A percentile compares a stretch with the other conserved stretches of the same genome.
phyloP scores from a whole-genome alignment of 1,139 yeast genomes.

The Protomyces arabidopsidicola region DNA sequence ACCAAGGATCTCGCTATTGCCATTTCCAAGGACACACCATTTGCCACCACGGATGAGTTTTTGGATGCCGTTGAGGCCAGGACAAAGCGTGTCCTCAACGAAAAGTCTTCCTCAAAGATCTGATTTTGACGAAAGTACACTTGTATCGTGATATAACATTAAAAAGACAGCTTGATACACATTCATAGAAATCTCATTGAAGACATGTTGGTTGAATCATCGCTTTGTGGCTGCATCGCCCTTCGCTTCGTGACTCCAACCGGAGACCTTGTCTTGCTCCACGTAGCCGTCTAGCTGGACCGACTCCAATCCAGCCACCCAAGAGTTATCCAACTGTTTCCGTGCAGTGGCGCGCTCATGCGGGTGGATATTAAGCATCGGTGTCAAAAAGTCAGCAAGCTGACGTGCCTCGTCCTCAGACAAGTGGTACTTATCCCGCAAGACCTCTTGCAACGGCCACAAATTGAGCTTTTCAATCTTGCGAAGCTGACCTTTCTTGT shows the following conservation, averaged over 20 bases:
- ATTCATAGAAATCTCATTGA: neutral
- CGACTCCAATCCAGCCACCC: slow-evolving; percentile 8
- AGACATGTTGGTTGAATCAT: neutral
- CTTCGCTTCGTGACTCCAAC: neutral
- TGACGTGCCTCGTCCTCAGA: slow-evolving; percentile 52
- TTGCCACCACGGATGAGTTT: slow-evolving; percentile 25
- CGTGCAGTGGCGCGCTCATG: slow-evolving; percentile 63
- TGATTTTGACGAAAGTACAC: neutral
- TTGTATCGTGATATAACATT: neutral
- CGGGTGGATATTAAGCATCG: slow-evolving; percentile 71
- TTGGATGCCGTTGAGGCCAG: slow-evolving; percentile 25
- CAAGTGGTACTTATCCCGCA: slow-evolving; percentile 68
- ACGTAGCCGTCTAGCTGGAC: neutral
- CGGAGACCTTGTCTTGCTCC: neutral
- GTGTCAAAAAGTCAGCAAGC: slow-evolving; percentile 59
- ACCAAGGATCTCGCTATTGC: slow-evolving; percentile 67
- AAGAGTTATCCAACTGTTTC: slow-evolving; percentile 13
- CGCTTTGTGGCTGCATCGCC: neutral
- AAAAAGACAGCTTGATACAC: neutral
- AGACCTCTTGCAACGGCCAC: slow-evolving; percentile 64
- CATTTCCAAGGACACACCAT: slow-evolving; percentile 23
- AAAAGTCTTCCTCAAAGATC: neutral
- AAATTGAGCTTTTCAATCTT: slow-evolving; percentile 61
- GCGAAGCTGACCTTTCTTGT: slow-evolving; percentile 50
- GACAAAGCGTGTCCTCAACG: slow-evolving; percentile 20